Base-by-base conservation (phyloP, 768 basidiomycete species). In the Pleurotus pulmonarius region DNA sequence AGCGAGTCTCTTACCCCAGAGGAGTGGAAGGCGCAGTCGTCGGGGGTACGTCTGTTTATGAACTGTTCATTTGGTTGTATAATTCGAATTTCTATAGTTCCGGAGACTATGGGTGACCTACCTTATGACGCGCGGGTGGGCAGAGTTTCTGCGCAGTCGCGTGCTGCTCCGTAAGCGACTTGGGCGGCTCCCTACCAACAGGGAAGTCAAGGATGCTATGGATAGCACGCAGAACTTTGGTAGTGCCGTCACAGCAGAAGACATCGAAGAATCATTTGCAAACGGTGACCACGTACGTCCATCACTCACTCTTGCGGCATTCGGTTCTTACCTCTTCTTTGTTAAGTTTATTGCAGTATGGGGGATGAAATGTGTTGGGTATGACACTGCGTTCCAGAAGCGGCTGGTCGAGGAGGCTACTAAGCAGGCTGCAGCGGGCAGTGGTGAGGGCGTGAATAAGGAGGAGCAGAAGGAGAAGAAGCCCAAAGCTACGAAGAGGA, bases 281-380 rank as follows among this genome's bases (percentile, higher is more conserved):
- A 38, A 45, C 1, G 73, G 73, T 13, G 59, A 70, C 24, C 71
- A 73, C 60, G 75, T 75, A 29, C 22, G 63, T 13, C 3, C n/a
- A 20, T 5, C 13, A 2, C 12, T 8, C 12, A 12, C 12, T 46
- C 41, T 11, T 26, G 7, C 46, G n/a, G 18, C 24, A 0, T 12
- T 20, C 9, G 40, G 41, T 12, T 46, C 24, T 20, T n/a, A 16
- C 7, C 29, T 11, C 11, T 9, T 34, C 3, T 49, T 22, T 24
- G 2, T 45, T 11, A 45, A 75, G 73, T 56, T 51, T 18, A 62
- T 78, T 22, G 63, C 63, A 0, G 70, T 73, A 0, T 75, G 71
- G 70, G 70, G 68, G 0, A 66, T 76, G 70, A 71, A 75, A 56
- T 77, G 76, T 49, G 64, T 75, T 15, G 73, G 67, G 2, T 77